phyloP scores from a whole-genome alignment of 2,329 filamentous ascomycete species.

The Westerdykella sp. region DNA sequence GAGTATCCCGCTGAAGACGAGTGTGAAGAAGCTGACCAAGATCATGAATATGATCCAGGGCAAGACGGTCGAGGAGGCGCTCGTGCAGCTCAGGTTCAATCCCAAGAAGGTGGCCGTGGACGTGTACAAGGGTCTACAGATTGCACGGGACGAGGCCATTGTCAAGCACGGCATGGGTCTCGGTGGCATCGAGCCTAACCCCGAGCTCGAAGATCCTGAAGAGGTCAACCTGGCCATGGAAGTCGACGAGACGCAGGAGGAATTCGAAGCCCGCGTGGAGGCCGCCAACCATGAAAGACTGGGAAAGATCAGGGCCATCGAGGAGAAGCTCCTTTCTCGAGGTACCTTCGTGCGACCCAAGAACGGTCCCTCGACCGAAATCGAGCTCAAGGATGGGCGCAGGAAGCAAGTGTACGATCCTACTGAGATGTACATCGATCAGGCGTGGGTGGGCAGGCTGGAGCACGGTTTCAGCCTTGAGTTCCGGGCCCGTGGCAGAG shows the following conservation, averaged over 20 bases:
- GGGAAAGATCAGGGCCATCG: constrained; percentile 4
- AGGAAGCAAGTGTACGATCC: constrained; percentile 65
- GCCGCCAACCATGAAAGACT: constrained; percentile 1
- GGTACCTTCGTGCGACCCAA: constrained; percentile 9
- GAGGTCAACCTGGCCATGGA: neutral
- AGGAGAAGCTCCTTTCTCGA: neutral
- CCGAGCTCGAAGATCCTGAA: neutral
- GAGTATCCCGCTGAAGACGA: constrained; percentile 72
- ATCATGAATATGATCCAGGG: constrained; percentile 83
- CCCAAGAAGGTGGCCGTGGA: constrained; percentile 88
- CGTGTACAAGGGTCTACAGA: constrained; percentile 69
- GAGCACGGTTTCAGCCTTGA: constrained; percentile 3
- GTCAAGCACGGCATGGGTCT: constrained; percentile 81
- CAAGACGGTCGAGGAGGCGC: constrained; percentile 89
- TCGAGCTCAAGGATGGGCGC: constrained; percentile 69
- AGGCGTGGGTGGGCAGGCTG: constrained; percentile 87
- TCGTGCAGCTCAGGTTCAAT: constrained; percentile 90
- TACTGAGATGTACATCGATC: constrained; percentile 79
- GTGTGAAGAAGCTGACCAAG: constrained; percentile 83
- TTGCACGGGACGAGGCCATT: constrained; percentile 75
- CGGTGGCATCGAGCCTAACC: constrained; percentile 17
- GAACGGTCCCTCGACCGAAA: constrained; percentile 45
- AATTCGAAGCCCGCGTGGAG: neutral
- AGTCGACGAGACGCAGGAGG: neutral
- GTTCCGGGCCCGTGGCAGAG: constrained; percentile 61